phyloP scores from a whole-genome alignment of 331 rosid species.

The Rhamnella rubrinervis region DNA sequence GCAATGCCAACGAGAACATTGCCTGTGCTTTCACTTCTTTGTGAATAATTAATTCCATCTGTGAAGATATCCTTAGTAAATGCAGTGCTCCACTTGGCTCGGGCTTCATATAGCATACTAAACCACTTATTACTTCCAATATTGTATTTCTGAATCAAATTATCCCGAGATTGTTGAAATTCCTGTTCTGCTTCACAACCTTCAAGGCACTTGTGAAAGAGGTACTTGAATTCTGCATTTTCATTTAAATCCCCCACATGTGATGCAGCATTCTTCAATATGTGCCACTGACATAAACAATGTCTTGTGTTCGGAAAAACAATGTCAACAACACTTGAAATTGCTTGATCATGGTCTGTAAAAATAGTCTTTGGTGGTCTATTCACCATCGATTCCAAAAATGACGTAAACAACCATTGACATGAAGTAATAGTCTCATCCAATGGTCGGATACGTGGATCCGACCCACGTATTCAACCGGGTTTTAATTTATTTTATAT shows the following conservation, averaged over 20 bases:
- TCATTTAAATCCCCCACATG: neutral
- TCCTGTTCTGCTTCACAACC: neutral
- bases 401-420: neutral
- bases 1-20: neutral
- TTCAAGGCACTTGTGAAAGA: neutral
- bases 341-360: slow-evolving; percentile 4
- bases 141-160: neutral
- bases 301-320: slow-evolving; percentile 2
- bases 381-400: neutral
- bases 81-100: slow-evolving; percentile 1
- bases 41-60: neutral
- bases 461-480: no score
- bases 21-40: slow-evolving; percentile 6
- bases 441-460: neutral
- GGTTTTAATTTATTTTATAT: no score
- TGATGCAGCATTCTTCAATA: neutral
- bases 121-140: neutral
- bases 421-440: slow-evolving; percentile 10
- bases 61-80: neutral
- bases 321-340: slow-evolving; percentile 4
- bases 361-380: slow-evolving; percentile 2
- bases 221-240: neutral
- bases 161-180: neutral
- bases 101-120: neutral
- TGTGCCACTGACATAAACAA: slow-evolving; percentile 10